These are phyloP conservation scores for Backusella psychrophila DNA, from an alignment of 192 early-diverging fungal species.

Conservation along the genomic window DNA sequence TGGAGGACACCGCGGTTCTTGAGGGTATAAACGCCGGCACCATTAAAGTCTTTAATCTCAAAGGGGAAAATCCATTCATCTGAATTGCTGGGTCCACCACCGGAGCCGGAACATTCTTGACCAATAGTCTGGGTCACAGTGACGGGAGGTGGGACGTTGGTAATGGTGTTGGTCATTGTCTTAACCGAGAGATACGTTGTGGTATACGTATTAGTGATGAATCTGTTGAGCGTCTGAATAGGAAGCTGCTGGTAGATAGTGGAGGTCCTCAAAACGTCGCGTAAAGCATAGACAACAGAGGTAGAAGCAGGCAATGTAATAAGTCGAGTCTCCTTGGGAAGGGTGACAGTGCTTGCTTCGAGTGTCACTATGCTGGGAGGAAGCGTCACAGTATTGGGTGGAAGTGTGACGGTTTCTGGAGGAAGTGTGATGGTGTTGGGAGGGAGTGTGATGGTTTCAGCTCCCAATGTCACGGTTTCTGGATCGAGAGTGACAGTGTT, in stretches of 20 bases:
- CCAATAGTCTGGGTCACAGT: not conserved
- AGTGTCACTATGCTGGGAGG: not conserved
- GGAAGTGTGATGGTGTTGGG: not conserved
- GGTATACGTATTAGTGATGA: not conserved
- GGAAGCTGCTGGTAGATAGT: not conserved
- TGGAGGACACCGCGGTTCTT: not conserved
- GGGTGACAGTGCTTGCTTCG: not conserved
- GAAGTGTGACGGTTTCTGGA: not conserved
- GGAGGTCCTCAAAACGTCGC: not conserved
- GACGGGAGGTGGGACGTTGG: not conserved
- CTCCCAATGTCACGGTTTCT: not conserved
- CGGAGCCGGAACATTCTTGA: not conserved
- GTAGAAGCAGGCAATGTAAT: not conserved
- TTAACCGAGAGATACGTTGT: not conserved
- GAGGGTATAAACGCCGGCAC: not conserved
- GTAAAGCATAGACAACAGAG: not conserved
- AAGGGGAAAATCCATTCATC: not conserved
- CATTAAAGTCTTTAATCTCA: not conserved
- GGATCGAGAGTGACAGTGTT: not conserved
- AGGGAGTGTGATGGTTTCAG: not conserved
- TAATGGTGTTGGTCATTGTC: not conserved
- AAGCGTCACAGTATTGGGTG: not conserved
- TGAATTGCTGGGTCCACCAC: rapidly evolving
- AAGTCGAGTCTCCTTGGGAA: not conserved
- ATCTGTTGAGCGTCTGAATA: not conserved